Base-by-base conservation (phyloP, 139 green algal species). In the Pleodorina starrii region DNA sequence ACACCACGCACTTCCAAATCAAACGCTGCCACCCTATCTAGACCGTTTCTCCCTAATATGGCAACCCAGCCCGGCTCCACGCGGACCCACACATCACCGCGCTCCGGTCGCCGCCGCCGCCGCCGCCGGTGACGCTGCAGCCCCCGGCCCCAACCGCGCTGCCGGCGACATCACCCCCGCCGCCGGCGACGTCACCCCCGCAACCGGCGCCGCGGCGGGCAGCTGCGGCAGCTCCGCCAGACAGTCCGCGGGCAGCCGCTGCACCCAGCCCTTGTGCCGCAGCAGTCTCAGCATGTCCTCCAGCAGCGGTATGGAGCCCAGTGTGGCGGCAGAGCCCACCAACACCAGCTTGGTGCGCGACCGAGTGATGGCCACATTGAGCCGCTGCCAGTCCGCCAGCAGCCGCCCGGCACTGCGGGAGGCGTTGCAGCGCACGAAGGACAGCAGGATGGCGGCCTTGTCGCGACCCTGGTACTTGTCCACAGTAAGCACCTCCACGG, bases 351-450 rank as follows among this genome's bases (percentile, higher is more conserved):
- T 98, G 68, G 78, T 54, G 76, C 94, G 93, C 36, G 98, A 96
- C 10, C 97, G 91, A 4, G 98, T 99, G 43, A 99, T 76, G 17
- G 96, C 95, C 57, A 99, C 98, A 88, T 99, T 99, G 57, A 99
- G 90, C 36, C 98, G 94, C 57, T 96, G 94, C 94, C 93, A 96
- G 92, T 99, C 97, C 0, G 74, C 54, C 36, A 99, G 93, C 86
- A 99, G 88, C 38, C 82, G 77, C 7, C 94, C 94, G 0, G 92
- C 85, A 19, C 11, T 43, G 48, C 85, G 78, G 10, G n/a, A 38
- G 27, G 82, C 17, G 83, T 98, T 98, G 82, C 83, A 94, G 29
- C 94, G 91, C 71, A 98, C 96, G 5, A 98, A 89, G 0, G 95
- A 97, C 40, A 98, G 42, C 35, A 98, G 59, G 1, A 99, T 90